Conservation (phyloP, 2,329 filamentous ascomycete species). For the Hymenoscyphus fructigenus region DNA sequence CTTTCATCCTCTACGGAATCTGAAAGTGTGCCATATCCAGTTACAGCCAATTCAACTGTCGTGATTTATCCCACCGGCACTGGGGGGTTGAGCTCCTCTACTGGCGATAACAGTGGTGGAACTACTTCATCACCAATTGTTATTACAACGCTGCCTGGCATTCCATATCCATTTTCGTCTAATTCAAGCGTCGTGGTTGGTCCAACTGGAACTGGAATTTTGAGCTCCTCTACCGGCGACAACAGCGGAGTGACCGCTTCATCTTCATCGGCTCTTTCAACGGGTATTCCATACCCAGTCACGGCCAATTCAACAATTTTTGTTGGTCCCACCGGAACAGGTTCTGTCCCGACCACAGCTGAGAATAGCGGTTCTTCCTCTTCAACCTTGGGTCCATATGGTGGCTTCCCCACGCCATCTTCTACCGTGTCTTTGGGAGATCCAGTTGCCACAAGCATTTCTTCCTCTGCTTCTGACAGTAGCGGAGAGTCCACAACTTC, state of each 20-base stretch:
- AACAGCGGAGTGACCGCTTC: background rate
- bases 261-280: background rate
- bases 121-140: constrained; percentile 1
- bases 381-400: background rate
- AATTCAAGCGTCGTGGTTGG: background rate
- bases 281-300: background rate
- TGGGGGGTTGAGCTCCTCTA: background rate
- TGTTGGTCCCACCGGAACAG: too few species aligned
- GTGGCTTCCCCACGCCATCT: background rate
- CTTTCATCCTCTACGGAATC: constrained; percentile 10
- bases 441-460: constrained; percentile 1
- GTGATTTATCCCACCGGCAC: constrained; percentile 10
- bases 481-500: constrained; percentile 1
- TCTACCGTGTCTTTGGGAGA: background rate
- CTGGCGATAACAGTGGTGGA: background rate
- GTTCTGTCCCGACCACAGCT: background rate
- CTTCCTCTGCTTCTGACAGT: background rate
- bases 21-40: constrained; percentile 16
- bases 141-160: background rate
- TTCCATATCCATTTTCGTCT: background rate
- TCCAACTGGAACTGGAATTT: background rate
- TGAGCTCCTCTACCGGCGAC: too few species aligned
- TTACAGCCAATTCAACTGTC: constrained; percentile 1
- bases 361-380: background rate
- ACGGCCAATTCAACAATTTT: too few species aligned